phyloP scores from a whole-genome alignment of 2,329 filamentous ascomycete genomes.

The Chaetomiaceae sp. region DNA sequence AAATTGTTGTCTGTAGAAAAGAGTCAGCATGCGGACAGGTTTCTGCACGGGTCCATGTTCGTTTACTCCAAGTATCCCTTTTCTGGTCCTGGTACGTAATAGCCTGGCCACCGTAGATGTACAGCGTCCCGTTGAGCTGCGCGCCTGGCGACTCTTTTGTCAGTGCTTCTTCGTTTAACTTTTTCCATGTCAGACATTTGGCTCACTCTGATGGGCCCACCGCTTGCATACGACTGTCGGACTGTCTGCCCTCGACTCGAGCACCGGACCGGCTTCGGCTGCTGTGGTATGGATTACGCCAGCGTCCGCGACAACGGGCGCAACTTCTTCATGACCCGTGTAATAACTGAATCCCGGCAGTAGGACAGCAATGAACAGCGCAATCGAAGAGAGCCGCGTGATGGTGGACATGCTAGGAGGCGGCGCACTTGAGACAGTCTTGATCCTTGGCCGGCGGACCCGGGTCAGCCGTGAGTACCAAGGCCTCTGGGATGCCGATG shows the following conservation, averaged over 20 bases:
- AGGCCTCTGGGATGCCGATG: conserved; percentile 23
- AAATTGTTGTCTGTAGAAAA: conserved; percentile 61
- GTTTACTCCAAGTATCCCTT: conserved; percentile 64
- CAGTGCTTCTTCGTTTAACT: conserved; percentile 1
- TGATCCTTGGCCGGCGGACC: conserved; percentile 40
- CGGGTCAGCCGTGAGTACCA: conserved; percentile 45
- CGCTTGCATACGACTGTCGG: conserved; percentile 57
- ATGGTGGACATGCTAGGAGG: conserved; percentile 39
- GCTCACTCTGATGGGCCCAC: conserved; percentile 60
- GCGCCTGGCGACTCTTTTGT: conserved; percentile 43
- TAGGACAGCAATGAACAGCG: conserved; percentile 47
- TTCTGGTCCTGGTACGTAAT: conserved; percentile 54
- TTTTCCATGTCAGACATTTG: neutral
- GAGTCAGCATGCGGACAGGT: conserved; percentile 6
- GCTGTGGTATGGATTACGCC: conserved; percentile 33
- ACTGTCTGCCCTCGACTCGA: conserved; percentile 42
- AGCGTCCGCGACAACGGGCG: conserved; percentile 44
- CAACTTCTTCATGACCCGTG: conserved; percentile 37
- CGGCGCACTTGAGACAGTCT: conserved; percentile 41
- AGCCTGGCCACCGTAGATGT: conserved; percentile 69
- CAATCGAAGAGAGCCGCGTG: conserved; percentile 45
- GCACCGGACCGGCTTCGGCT: conserved; percentile 23
- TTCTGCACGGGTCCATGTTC: neutral
- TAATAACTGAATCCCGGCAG: conserved; percentile 45
- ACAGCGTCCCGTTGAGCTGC: conserved; percentile 69